Conservation (phyloP, 805 yeast genomes). For the Yarrowia sp. region DNA sequence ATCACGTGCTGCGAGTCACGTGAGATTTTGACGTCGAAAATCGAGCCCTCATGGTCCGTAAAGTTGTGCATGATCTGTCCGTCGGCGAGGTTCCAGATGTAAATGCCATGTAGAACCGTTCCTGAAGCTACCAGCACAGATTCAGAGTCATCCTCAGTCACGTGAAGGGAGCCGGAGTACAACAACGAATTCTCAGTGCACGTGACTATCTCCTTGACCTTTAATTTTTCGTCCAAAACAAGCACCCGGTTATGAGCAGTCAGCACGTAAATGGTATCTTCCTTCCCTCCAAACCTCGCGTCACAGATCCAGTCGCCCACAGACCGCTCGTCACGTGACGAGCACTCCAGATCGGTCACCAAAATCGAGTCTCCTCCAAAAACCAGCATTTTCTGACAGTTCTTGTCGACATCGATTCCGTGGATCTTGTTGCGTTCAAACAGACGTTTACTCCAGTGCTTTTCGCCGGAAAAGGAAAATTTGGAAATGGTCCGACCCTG, state of each 20-base stretch:
- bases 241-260: slow-evolving; percentile 82
- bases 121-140: slow-evolving; percentile 78
- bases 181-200: slow-evolving; percentile 80
- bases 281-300: slow-evolving; percentile 57
- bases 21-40: slow-evolving; percentile 78
- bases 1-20: slow-evolving; percentile 61
- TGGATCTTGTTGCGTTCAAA: slow-evolving; percentile 83
- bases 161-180: slow-evolving; percentile 80
- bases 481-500: slow-evolving; percentile 75
- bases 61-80: slow-evolving; percentile 60
- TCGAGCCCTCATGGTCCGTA: slow-evolving; percentile 87
- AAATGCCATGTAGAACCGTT: slow-evolving; percentile 87
- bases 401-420: slow-evolving; percentile 60
- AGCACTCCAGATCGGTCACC: slow-evolving; percentile 51
- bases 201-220: slow-evolving; percentile 50
- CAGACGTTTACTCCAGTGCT: slow-evolving; percentile 55
- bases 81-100: slow-evolving; percentile 65
- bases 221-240: slow-evolving; percentile 48
- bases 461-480: slow-evolving; percentile 53
- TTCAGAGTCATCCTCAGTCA: slow-evolving; percentile 46
- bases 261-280: slow-evolving; percentile 58
- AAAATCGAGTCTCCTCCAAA: slow-evolving; percentile 80
- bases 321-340: slow-evolving; percentile 48
- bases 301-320: slow-evolving; percentile 83
- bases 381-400: slow-evolving; percentile 49